Base-by-base conservation (phyloP, 306 rosid genomes). In the Astragalus membranaceus region DNA sequence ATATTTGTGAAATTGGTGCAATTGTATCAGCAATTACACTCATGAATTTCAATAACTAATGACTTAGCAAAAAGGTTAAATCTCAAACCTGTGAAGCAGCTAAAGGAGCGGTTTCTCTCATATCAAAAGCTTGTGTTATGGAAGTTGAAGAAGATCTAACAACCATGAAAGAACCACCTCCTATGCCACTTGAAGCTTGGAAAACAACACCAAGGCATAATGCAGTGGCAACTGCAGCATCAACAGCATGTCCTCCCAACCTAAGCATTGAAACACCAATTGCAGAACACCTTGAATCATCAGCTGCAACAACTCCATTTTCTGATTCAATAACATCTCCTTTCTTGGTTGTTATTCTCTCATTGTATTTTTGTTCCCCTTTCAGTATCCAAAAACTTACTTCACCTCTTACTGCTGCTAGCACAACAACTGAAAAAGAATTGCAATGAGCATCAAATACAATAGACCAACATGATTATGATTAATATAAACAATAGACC, bases 51-150 rank as follows among this genome's bases (percentile, higher is more conserved):
- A 41, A 60, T 51, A 54, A 11, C 54, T 63, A 65, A 52, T 12
- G 54, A 43, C 67, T 69, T 67, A 74, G 53, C 58, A 72, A 58
- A 74, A 81, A 80, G 33, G 78, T 33, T 16, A 67, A 67, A 67
- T 5, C 37, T n/a, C 64, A 51, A 67, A 93, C 98, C 98, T 90
- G 74, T 41, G 96, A 85, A 76, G 98, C 94, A 79, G 94, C 96
- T 50, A 44, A 85, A 29, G 98, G 98, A 60, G 98, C 98, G 55
- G 96, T 88, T 87, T 90, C 97, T 83, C 98, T 84, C 79, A 93
- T 74, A 74, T 94, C 92, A 74, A 84, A 84, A 70, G 98, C 96
- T 75, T 87, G 72, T 2, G 92, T 57, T 55, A 76, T 56, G 10
- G 69, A 69, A 46, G 88, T 87, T 11, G 86, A 76, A 49, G 97